A percentile compares a stretch with the other conserved stretches of the same genome.
Conservation (phyloP, 139 green algal genomes). For the Limnomonas spitsbergensis region DNA sequence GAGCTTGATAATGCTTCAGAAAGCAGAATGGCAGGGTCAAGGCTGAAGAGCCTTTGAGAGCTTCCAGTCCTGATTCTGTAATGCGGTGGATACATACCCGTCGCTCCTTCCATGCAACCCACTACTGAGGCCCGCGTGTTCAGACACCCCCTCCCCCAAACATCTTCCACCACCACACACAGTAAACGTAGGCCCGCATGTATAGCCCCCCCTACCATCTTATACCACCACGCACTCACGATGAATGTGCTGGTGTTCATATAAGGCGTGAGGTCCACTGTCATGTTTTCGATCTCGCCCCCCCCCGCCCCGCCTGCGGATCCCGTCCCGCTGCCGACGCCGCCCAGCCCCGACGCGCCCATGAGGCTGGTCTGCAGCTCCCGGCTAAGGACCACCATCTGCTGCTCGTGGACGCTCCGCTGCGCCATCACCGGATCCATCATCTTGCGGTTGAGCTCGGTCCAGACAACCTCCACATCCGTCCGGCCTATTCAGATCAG, state of each 20-base stretch:
- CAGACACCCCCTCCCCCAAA: too few relatives aligned
- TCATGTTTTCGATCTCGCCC: slow-evolving; percentile 6
- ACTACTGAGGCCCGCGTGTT: too few relatives aligned
- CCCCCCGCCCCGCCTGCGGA: background rate
- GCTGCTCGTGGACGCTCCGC: slow-evolving; percentile 39
- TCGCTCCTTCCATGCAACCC: too few relatives aligned
- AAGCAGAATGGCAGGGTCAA: too few relatives aligned
- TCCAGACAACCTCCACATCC: slow-evolving; percentile 46
- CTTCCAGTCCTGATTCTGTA: too few relatives aligned
- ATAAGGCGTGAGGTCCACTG: slow-evolving; percentile 76
- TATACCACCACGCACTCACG: slow-evolving; percentile 35
- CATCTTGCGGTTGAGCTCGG: slow-evolving; percentile 47
- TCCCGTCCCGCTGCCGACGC: background rate
- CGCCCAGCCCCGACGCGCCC: background rate
- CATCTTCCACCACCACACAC: too few relatives aligned
- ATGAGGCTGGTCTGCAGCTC: slow-evolving; percentile 9
- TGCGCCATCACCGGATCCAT: slow-evolving; percentile 53
- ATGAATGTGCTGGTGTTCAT: slow-evolving; percentile 69
- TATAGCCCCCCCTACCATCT: too few relatives aligned
- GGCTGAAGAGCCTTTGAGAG: too few relatives aligned
- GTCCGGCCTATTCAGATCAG: slow-evolving; percentile 32
- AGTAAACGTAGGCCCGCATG: too few relatives aligned
- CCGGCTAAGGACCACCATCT: slow-evolving; percentile 34
- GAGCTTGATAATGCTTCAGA: too few relatives aligned
- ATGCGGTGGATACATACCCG: too few relatives aligned